Percentiles rank a stretch among this genome's conserved stretches.
These are phyloP conservation scores for Saturnispora sekii DNA, from an alignment of 805 yeast genomes.

Conservation along the genomic window DNA sequence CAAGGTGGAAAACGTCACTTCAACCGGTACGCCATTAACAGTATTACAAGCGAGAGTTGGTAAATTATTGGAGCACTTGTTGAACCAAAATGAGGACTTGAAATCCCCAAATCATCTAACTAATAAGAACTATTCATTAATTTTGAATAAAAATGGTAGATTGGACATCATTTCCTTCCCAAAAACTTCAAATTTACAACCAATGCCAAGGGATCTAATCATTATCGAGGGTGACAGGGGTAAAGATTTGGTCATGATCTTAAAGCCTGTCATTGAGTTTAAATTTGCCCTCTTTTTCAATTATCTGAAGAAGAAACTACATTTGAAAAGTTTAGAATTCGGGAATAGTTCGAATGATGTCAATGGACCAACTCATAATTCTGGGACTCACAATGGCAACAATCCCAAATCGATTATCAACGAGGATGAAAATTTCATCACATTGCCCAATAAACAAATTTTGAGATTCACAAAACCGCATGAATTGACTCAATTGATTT, in stretches of 20 bases:
- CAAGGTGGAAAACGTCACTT: neutral
- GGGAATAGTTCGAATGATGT: constrained; percentile 19
- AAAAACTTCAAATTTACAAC: constrained; percentile 47
- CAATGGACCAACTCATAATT: constrained; percentile 18
- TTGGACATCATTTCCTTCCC: constrained; percentile 64
- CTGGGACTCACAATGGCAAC: constrained; percentile 10
- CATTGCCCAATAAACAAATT: constrained; percentile 71
- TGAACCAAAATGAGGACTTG: constrained; percentile 37
- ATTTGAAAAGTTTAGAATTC: constrained; percentile 40
- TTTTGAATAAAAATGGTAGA: constrained; percentile 32
- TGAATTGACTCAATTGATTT: constrained; percentile 52
- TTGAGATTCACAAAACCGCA: constrained; percentile 66
- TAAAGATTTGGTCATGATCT: constrained; percentile 63
- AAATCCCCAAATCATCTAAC: constrained; percentile 24
- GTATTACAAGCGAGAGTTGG: constrained; percentile 19
- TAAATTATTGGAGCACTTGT: constrained; percentile 30
- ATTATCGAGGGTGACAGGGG: constrained; percentile 82
- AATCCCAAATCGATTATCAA: constrained; percentile 30
- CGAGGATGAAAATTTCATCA: constrained; percentile 50
- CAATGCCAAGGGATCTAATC: constrained; percentile 55
- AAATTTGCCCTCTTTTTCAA: constrained; percentile 63
- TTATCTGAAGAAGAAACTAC: constrained; percentile 65
- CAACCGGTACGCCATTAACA: constrained; percentile 11
- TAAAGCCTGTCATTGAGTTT: constrained; percentile 54
- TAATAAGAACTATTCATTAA: constrained; percentile 29